phyloP scores from a whole-genome alignment of 2,329 filamentous ascomycete genomes.

The Talaromyces sp. region DNA sequence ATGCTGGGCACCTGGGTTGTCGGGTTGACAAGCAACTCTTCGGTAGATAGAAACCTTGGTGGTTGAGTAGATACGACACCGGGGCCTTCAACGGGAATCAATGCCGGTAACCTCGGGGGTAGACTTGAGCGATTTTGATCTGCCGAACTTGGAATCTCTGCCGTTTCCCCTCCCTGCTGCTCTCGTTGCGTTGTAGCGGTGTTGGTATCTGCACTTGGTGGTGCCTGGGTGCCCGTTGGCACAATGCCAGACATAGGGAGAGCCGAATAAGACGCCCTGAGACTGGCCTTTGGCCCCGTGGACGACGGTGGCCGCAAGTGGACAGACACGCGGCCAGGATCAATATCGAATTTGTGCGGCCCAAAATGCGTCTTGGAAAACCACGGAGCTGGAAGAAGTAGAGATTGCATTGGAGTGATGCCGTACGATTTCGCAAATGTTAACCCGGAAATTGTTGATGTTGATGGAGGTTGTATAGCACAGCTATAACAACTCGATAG shows the following conservation, averaged over 20 bases:
- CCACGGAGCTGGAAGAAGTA: conserved; percentile 41
- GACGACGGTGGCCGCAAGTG: conserved; percentile 36
- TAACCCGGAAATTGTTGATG: background rate
- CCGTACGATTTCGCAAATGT: background rate
- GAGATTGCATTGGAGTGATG: conserved; percentile 41
- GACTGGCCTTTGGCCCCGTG: conserved; percentile 41
- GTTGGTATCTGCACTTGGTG: conserved; percentile 34
- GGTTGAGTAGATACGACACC: conserved; percentile 19
- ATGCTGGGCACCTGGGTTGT: conserved; percentile 21
- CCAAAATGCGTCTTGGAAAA: conserved; percentile 39
- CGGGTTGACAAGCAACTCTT: conserved; percentile 1
- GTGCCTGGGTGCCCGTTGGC: conserved; percentile 36
- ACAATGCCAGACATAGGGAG: conserved; percentile 48
- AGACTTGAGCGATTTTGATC: conserved; percentile 11
- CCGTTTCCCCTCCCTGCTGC: background rate
- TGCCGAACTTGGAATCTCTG: background rate
- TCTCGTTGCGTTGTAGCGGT: conserved; percentile 27
- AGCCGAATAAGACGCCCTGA: conserved; percentile 40
- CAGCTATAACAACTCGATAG: conserved; percentile 17
- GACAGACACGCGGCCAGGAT: conserved; percentile 36
- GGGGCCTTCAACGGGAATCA: conserved; percentile 23
- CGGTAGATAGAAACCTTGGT: conserved; percentile 18
- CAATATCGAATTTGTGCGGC: conserved; percentile 35
- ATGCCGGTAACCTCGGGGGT: conserved; percentile 20
- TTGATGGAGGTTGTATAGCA: conserved; percentile 16